Evolutionary conservation across 1,139 yeast species (phyloP), one percentile per base, ranked within the genome.

Genomic region (Yamadazyma aaseri): DNA sequence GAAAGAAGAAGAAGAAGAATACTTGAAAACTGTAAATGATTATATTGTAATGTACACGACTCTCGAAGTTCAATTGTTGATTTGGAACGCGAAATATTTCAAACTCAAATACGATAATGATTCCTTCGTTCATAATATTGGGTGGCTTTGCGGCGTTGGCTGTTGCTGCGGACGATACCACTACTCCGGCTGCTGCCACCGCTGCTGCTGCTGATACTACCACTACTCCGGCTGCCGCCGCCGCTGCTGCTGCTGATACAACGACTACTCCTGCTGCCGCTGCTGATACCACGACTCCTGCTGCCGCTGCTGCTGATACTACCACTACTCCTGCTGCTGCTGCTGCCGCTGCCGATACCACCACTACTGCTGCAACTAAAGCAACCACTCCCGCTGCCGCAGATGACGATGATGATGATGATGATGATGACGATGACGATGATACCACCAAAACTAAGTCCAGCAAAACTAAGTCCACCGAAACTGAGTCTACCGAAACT

Each of bases 1-100:
- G 73, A 21, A 65, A 65, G 57, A 69, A 70, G 55, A 65, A 67
- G 54, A 61, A 67, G 51, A 65, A 63, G 60, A 34, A 41, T 26
- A 24, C 31, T 6, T 20, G 15, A 29, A 26, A 32, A 26, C 9
- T 6, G 32, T 15, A 30, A 26, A 17, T n/a, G n/a, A n/a, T n/a
- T n/a, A n/a, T n/a, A n/a, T n/a, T n/a, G n/a, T n/a, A n/a, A n/a
- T n/a, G 22, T 29, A 11, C 10, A 20, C 13, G 13, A 22, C 13
- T 9, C 22, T n/a, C 9, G 7, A 14, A n/a, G n/a, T n/a, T n/a
- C n/a, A n/a, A 7, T 18, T 18, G 20, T 18, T 18, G 20, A 18
- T 22, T 12, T 22, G 25, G n/a, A 7, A 10, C 25, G 25, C 25
- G 25, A 22, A 6, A 12, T 7, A 10, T 22, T 22, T 22, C n/a